Evolutionary conservation across 768 basidiomycete genomes (phyloP).

Genomic region (Termitomyces sp.): DNA sequence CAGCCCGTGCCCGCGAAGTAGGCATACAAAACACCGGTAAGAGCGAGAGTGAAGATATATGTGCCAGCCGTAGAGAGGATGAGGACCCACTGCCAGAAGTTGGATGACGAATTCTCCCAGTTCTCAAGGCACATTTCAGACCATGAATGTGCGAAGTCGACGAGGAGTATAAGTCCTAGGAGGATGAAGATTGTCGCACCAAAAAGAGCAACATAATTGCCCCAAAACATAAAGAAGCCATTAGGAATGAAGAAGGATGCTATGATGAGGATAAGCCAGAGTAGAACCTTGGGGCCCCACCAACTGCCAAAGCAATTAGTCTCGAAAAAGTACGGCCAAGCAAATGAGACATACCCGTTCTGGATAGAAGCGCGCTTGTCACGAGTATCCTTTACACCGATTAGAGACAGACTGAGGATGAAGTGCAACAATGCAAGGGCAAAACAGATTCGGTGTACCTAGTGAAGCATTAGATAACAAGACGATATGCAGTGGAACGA

Average conservation of each 20-base stretch:
- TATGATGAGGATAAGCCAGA: slow-evolving; percentile 80
- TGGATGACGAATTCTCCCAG: slow-evolving; percentile 86
- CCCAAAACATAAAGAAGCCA: slow-evolving; percentile 98
- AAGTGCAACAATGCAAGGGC: slow-evolving; percentile 87
- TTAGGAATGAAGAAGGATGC: slow-evolving; percentile 95
- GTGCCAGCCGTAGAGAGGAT: slow-evolving; percentile 88
- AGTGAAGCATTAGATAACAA: slow-evolving; percentile 3
- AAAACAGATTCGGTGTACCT: slow-evolving; percentile 97
- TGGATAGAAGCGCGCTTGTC: slow-evolving; percentile 94
- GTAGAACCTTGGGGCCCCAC: slow-evolving; percentile 96
- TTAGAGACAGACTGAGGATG: slow-evolving; percentile 69
- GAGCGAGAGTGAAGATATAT: slow-evolving; percentile 78
- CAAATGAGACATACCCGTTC: slow-evolving; percentile 66
- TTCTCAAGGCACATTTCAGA: slow-evolving; percentile 95
- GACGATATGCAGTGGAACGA: neutral
- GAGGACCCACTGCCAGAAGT: slow-evolving; percentile 94
- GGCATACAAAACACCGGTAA: slow-evolving; percentile 85
- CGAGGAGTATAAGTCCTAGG: slow-evolving; percentile 92
- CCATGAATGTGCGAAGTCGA: slow-evolving; percentile 99
- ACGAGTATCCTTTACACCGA: slow-evolving; percentile 86
- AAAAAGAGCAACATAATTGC: slow-evolving; percentile 85
- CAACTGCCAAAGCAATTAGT: slow-evolving; percentile 47
- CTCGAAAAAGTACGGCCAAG: neutral
- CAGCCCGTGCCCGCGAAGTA: slow-evolving; percentile 89
- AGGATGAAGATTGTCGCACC: slow-evolving; percentile 95